Evolutionary conservation across 2,329 filamentous ascomycete species (phyloP).

Genomic region (Monosporascus sp.): DNA sequence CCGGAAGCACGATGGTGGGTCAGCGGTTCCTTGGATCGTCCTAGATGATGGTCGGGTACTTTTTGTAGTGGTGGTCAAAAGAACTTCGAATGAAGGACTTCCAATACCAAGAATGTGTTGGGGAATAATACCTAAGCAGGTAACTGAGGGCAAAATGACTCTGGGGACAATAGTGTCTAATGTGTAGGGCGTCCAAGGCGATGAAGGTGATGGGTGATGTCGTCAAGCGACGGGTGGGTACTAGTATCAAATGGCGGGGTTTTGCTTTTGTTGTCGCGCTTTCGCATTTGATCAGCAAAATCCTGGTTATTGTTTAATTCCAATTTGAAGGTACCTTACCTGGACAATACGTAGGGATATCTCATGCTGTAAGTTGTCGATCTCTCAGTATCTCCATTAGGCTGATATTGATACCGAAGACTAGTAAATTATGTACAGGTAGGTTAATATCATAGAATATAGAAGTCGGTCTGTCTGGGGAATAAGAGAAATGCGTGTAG

Average conservation of each 20-base stretch:
- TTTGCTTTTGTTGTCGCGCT: background rate
- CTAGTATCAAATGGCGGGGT: background rate
- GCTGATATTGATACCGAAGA: no score
- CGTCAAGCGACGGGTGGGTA: background rate
- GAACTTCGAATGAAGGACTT: background rate
- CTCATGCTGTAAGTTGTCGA: no score
- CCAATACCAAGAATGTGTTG: background rate
- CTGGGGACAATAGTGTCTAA: background rate
- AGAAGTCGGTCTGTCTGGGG: no score
- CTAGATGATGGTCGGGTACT: background rate
- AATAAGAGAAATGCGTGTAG: background rate
- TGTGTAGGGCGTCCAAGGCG: no score
- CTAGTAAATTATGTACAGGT: no score
- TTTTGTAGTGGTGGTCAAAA: background rate
- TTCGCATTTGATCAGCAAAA: background rate
- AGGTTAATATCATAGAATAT: no score
- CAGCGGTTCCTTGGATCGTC: background rate
- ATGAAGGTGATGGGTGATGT: background rate
- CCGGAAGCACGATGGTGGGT: background rate
- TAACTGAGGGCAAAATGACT: background rate
- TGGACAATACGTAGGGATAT: no score
- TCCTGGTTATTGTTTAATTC: background rate
- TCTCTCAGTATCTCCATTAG: no score
- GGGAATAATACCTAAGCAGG: background rate
- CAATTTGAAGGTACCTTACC: no score